Evolutionary conservation across 768 basidiomycete species (phyloP).

Genomic region (Tephrocybe sp.): DNA sequence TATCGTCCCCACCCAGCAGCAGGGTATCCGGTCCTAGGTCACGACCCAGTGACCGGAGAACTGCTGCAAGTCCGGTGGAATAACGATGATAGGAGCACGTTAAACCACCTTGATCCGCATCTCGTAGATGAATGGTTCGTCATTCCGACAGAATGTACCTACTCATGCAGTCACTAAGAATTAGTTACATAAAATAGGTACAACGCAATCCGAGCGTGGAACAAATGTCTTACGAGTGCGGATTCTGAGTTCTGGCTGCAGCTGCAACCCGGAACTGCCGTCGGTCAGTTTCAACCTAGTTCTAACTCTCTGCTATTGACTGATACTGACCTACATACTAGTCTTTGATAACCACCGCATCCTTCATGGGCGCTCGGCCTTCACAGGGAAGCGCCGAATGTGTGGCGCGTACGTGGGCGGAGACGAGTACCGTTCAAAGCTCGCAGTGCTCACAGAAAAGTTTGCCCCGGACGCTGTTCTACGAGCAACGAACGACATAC

Average conservation of each 20-base stretch:
- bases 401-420: slow-evolving; percentile 94
- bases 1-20: slow-evolving; percentile 57
- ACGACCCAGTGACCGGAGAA: slow-evolving; percentile 58
- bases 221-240: slow-evolving; percentile 67
- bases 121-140: slow-evolving; percentile 74
- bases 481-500: slow-evolving; percentile 23
- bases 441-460: slow-evolving; percentile 65
- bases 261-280: slow-evolving; percentile 81
- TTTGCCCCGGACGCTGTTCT: slow-evolving; percentile 40
- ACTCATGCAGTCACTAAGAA: too few relatives aligned
- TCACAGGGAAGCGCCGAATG: slow-evolving; percentile 85
- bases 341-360: slow-evolving; percentile 94
- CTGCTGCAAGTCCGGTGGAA: slow-evolving; percentile 89
- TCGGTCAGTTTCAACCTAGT: slow-evolving; percentile 52
- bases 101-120: slow-evolving; percentile 57
- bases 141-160: background rate
- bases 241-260: slow-evolving; percentile 94
- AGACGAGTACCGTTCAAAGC: slow-evolving; percentile 86
- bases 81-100: slow-evolving; percentile 87
- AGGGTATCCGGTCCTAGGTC: slow-evolving; percentile 72
- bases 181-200: too few relatives aligned
- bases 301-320: too few relatives aligned
- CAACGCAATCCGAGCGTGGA: slow-evolving; percentile 77
- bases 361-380: slow-evolving; percentile 91
- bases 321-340: too few relatives aligned